Percentiles rank a stretch among this genome's conserved stretches.
Evolutionary conservation across 2,329 filamentous ascomycete genomes (phyloP).

Genomic region (Xylariaceae sp.): DNA sequence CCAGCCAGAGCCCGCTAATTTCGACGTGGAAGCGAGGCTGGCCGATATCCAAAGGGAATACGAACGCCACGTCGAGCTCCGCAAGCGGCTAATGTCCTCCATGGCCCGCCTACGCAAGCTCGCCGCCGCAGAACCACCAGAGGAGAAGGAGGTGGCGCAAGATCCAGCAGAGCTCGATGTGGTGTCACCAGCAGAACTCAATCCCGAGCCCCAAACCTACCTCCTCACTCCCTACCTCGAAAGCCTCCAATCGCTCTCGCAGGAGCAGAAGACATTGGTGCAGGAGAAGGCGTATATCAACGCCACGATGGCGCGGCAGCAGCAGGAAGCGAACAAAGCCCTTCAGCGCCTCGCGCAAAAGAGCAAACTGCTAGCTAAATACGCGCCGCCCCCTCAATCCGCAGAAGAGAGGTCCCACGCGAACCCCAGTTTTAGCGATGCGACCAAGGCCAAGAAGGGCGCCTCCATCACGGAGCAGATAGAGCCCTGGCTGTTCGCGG

Average conservation of each 20-base stretch:
- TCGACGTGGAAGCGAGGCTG: slow-evolving; percentile 37
- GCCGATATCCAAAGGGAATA: slow-evolving; percentile 50
- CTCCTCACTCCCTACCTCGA: slow-evolving; percentile 54
- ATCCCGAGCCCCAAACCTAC: slow-evolving; percentile 31
- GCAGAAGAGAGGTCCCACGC: slow-evolving; percentile 4
- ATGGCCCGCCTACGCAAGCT: slow-evolving; percentile 25
- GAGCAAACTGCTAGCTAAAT: slow-evolving; percentile 53
- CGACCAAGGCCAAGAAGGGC: slow-evolving; percentile 38
- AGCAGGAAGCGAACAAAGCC: slow-evolving; percentile 44
- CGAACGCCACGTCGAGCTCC: slow-evolving; percentile 43
- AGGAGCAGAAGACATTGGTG: slow-evolving; percentile 51
- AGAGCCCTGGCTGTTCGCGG: slow-evolving; percentile 55
- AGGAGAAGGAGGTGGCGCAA: background rate
- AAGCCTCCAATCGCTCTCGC: slow-evolving; percentile 46
- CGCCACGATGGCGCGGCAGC: slow-evolving; percentile 43
- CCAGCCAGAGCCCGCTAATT: slow-evolving; percentile 15
- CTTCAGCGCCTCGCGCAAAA: slow-evolving; percentile 54
- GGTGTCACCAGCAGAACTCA: slow-evolving; percentile 2
- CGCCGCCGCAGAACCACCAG: slow-evolving; percentile 2
- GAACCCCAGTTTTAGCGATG: slow-evolving; percentile 37
- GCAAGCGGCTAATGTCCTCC: slow-evolving; percentile 43
- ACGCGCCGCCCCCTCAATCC: slow-evolving; percentile 34
- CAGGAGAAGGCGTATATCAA: slow-evolving; percentile 55
- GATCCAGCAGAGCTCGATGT: slow-evolving; percentile 3
- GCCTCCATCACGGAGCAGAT: slow-evolving; percentile 37